phyloP scores from a whole-genome alignment of 2,329 filamentous ascomycete species.

The Metarhizium sp. region DNA sequence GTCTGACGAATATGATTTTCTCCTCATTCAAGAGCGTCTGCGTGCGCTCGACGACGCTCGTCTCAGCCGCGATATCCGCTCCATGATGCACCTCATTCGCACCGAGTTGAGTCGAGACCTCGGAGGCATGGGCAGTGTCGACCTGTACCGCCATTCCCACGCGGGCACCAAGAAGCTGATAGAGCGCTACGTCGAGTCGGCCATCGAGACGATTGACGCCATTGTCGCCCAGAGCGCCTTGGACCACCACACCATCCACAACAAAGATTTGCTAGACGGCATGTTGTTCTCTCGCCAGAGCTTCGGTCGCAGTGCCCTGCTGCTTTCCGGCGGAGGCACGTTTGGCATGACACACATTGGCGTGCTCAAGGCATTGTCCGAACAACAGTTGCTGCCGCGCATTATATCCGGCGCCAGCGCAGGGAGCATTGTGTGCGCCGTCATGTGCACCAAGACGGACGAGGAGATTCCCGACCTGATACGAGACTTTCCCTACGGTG shows the following conservation, averaged over 20 bases:
- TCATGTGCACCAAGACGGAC: slow-evolving; percentile 69
- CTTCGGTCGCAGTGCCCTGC: slow-evolving; percentile 74
- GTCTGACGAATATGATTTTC: slow-evolving; percentile 60
- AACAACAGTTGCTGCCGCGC: slow-evolving; percentile 65
- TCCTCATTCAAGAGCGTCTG: slow-evolving; percentile 60
- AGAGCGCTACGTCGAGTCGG: slow-evolving; percentile 76
- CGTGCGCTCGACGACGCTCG: slow-evolving; percentile 67
- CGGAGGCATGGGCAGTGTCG: slow-evolving; percentile 75
- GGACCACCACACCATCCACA: slow-evolving; percentile 42
- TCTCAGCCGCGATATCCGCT: slow-evolving; percentile 57
- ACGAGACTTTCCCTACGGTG: slow-evolving; percentile 64
- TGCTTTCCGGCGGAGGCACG: slow-evolving; percentile 78
- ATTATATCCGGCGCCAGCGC: slow-evolving; percentile 85
- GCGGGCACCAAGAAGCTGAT: slow-evolving; percentile 81
- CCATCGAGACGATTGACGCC: slow-evolving; percentile 62
- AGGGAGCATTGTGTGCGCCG: slow-evolving; percentile 75
- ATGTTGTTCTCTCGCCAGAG: slow-evolving; percentile 66
- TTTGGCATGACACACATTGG: slow-evolving; percentile 91
- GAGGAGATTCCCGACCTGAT: slow-evolving; percentile 66
- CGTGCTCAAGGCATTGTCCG: slow-evolving; percentile 72
- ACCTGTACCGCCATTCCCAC: slow-evolving; percentile 75
- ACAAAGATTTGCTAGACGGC: slow-evolving; percentile 53
- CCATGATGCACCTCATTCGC: slow-evolving; percentile 73
- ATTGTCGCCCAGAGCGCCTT: slow-evolving; percentile 53
- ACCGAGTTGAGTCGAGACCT: slow-evolving; percentile 73